Base-by-base conservation (phyloP, 2,329 filamentous ascomycete species). In the Alternaria solani region DNA sequence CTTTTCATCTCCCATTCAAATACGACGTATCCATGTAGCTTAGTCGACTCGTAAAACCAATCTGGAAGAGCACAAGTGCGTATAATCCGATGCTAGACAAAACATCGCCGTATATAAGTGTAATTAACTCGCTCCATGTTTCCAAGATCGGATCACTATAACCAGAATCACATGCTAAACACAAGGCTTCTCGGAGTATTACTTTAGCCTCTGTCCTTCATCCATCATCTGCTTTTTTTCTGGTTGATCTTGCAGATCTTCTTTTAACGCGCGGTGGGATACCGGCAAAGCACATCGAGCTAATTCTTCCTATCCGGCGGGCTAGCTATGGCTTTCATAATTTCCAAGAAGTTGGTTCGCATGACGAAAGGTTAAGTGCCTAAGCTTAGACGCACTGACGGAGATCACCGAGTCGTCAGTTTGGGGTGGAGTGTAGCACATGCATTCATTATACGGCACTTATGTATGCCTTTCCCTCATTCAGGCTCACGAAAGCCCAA, bases 361-460 rank as follows among this genome's bases (percentile, higher is more conserved):
- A 7, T 16, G 16, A 38, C 14, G 34, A 16, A 38, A 38, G 16
- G n/a, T 16, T n/a, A 38, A 6, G 16, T 38, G 7, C 16, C n/a
- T n/a, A 16, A n/a, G 34, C 16, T 38, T 38, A 16, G 16, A 16
- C 7, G 34, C 16, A 7, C 34, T 6, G 34, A 38, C 16, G 34
- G 34, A n/a, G 16, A 38, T n/a, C 5, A n/a, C 34, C 34, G 16
- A 6, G 16, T 38, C 34, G 34, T 38, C 34, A 0, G 34, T 6
- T 42, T 66, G 65, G 0, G 70, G 57, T 7, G 69, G 69, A 9
- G 49, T 30, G 4, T 46, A 20, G 18, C 62, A 46, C 34, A 73
- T 51, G 39, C 72, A 75, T 44, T 70, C 72, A 75, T 44, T 70
- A 58, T 1, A 75, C 70, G 8, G 65, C 63, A 3, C 46, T 53